These are phyloP conservation scores for Lotus japonicus DNA, from an alignment of 306 rosid genomes.

Conservation along the genomic window DNA sequence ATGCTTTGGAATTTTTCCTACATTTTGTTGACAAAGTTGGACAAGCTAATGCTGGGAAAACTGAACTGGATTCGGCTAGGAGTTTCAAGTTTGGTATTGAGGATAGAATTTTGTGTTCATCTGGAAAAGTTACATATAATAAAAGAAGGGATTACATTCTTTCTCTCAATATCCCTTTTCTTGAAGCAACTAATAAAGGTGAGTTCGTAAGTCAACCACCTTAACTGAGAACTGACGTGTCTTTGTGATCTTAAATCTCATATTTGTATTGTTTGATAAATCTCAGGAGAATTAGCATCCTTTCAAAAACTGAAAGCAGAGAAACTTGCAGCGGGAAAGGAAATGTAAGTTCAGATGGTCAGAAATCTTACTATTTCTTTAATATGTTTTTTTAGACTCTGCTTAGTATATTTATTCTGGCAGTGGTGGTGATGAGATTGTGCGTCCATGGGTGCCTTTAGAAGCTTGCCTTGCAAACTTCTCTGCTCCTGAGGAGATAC, in stretches of 20 bases:
- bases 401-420: constrained; percentile 34
- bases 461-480: constrained; percentile 88
- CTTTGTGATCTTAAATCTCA: constrained; percentile 5
- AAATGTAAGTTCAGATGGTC: constrained; percentile 58
- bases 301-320: constrained; percentile 71
- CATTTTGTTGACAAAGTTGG: constrained; percentile 96
- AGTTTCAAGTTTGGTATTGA: constrained; percentile 94
- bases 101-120: constrained; percentile 86
- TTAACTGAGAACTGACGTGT: not conserved
- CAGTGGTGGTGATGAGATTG: constrained; percentile 70
- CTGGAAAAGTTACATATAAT: constrained; percentile 93
- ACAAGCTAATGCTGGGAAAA: constrained; percentile 53
- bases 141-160: constrained; percentile 86
- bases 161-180: constrained; percentile 79
- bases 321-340: constrained; percentile 74
- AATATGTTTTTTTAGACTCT: not conserved
- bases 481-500: constrained; percentile 88
- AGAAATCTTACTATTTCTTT: constrained; percentile 3
- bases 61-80: constrained; percentile 71
- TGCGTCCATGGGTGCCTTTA: constrained; percentile 94
- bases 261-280: constrained; percentile 30
- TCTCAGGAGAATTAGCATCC: constrained; percentile 72
- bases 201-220: not conserved
- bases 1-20: constrained; percentile 96
- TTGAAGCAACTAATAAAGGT: constrained; percentile 88